Percentiles rank a stretch among this genome's conserved stretches.
phyloP scores from a whole-genome alignment of 805 yeast genomes.

The Spathaspora arborariae region DNA sequence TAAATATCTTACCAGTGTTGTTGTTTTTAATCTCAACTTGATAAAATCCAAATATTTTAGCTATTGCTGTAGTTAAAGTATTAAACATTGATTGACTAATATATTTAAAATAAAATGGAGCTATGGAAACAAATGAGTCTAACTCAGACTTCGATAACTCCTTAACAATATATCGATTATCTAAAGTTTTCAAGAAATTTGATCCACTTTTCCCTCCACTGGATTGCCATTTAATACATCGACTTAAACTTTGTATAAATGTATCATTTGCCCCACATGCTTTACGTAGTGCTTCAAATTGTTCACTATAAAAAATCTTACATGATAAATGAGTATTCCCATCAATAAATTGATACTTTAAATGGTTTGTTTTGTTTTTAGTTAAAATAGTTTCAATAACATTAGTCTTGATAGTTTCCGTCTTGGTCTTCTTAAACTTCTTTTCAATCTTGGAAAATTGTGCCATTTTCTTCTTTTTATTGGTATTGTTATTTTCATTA shows the following conservation, averaged over 20 bases:
- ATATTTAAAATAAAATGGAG: slow-evolving; percentile 94
- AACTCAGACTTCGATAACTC: slow-evolving; percentile 84
- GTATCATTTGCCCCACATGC: slow-evolving; percentile 74
- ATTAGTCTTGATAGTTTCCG: slow-evolving; percentile 21
- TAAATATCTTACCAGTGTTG: slow-evolving; percentile 67
- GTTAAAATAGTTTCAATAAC: slow-evolving; percentile 66
- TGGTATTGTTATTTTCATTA: slow-evolving; percentile 7
- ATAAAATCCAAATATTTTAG: slow-evolving; percentile 92
- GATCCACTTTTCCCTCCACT: slow-evolving; percentile 97
- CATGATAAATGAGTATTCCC: slow-evolving; percentile 82
- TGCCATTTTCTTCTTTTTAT: slow-evolving; percentile 28
- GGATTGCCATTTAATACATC: slow-evolving; percentile 95
- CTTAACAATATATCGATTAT: slow-evolving; percentile 84
- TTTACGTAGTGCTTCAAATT: slow-evolving; percentile 88
- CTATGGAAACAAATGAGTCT: slow-evolving; percentile 91
- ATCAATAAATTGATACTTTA: slow-evolving; percentile 88
- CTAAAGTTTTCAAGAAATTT: slow-evolving; percentile 86
- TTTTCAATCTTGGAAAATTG: slow-evolving; percentile 40
- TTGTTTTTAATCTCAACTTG: slow-evolving; percentile 87
- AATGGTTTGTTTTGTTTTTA: slow-evolving; percentile 81
- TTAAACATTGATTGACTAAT: slow-evolving; percentile 94
- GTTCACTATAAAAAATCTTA: slow-evolving; percentile 92
- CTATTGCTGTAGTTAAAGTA: slow-evolving; percentile 90
- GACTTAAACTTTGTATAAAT: slow-evolving; percentile 82
- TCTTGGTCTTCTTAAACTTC: slow-evolving; percentile 32